A percentile compares a stretch with the other conserved stretches of the same genome.
phyloP scores from a whole-genome alignment of 805 yeast species.

The Nakazawaea pomicola region DNA sequence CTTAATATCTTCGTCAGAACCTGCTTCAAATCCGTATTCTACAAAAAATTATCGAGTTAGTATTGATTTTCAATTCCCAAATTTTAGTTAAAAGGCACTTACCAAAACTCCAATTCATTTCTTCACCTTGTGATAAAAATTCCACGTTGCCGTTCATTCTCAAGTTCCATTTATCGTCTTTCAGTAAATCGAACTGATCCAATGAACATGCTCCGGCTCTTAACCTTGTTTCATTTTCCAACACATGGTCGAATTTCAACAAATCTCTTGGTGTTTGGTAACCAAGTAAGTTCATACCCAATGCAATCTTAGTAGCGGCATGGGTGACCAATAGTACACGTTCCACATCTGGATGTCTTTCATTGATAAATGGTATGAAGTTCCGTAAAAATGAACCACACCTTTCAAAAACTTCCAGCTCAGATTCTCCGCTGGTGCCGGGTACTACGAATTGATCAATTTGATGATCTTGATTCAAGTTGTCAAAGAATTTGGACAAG shows the following conservation, averaged over 20 bases:
- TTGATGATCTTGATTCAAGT: slow-evolving; percentile 40
- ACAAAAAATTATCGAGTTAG: too few species aligned
- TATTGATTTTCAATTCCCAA: slow-evolving; percentile 11
- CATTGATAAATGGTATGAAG: slow-evolving; percentile 56
- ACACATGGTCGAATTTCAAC: slow-evolving; percentile 40
- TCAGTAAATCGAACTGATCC: slow-evolving; percentile 47
- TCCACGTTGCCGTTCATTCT: slow-evolving; percentile 69
- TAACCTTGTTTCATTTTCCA: slow-evolving; percentile 30
- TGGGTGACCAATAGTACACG: slow-evolving; percentile 76
- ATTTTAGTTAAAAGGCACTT: slow-evolving; percentile 22
- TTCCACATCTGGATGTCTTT: slow-evolving; percentile 52
- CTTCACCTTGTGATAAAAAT: slow-evolving; percentile 74
- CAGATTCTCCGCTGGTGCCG: slow-evolving; percentile 65
- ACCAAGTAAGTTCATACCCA: slow-evolving; percentile 72
- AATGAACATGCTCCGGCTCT: slow-evolving; percentile 85
- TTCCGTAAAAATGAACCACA: slow-evolving; percentile 46
- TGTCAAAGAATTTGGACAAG: slow-evolving; percentile 50
- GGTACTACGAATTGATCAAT: slow-evolving; percentile 52
- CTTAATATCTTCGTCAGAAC: slow-evolving; percentile 80
- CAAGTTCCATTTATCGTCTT: slow-evolving; percentile 47
- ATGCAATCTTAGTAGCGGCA: slow-evolving; percentile 88
- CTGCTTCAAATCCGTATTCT: slow-evolving; percentile 66
- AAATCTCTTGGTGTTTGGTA: slow-evolving; percentile 45
- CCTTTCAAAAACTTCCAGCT: slow-evolving; percentile 62
- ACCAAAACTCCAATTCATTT: slow-evolving; percentile 89